Conservation (phyloP, 2,329 filamentous ascomycete genomes). For the Cercospora janseana region DNA sequence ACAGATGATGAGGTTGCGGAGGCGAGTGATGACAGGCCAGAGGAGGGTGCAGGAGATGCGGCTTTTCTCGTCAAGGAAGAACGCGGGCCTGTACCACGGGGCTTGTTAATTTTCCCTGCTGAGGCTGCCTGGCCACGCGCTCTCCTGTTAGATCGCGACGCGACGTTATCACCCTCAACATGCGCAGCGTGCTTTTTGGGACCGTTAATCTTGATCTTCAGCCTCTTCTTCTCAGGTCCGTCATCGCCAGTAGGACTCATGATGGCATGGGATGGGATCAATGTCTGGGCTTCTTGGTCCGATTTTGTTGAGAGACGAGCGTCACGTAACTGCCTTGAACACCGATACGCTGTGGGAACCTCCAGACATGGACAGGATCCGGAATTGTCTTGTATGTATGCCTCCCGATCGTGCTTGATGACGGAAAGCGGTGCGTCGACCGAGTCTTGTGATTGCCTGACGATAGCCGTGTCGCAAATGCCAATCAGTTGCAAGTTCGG, state of each 20-base stretch:
- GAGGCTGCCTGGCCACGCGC: constrained; percentile 31
- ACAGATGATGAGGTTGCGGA: constrained; percentile 24
- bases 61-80: constrained; percentile 11
- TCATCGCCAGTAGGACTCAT: constrained; percentile 21
- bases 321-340: constrained; percentile 11
- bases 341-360: constrained; percentile 6
- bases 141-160: no score
- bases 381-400: constrained; percentile 27
- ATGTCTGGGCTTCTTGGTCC: neutral
- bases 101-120: constrained; percentile 26
- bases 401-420: constrained; percentile 1
- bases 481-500: neutral
- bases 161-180: constrained; percentile 26
- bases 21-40: constrained; percentile 28
- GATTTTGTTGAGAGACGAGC: neutral
- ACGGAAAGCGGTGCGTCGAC: no score
- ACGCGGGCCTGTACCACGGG: no score
- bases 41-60: constrained; percentile 26
- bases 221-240: constrained; percentile 27
- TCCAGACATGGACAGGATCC: constrained; percentile 32
- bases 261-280: constrained; percentile 5
- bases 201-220: constrained; percentile 30
- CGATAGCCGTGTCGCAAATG: neutral
- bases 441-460: neutral
- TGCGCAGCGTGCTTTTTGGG: constrained; percentile 14